phyloP scores from a whole-genome alignment of 2,329 filamentous ascomycete species.

The Fusarium coffeatum region DNA sequence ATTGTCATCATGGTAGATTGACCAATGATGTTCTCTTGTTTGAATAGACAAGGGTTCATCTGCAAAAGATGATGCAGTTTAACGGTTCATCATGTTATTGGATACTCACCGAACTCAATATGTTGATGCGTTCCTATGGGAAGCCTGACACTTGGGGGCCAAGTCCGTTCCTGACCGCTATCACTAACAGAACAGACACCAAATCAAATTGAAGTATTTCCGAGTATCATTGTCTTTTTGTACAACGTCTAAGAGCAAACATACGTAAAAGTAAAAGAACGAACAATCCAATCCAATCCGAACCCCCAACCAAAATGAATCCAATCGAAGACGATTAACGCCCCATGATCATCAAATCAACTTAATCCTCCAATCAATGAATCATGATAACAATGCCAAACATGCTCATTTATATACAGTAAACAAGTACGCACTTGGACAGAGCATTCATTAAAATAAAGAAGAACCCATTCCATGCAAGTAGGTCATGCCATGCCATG shows the following conservation, averaged over 20 bases:
- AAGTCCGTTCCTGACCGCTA: background rate
- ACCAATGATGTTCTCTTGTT: conserved; percentile 19
- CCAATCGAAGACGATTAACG: conserved; percentile 24
- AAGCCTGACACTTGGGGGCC: conserved; percentile 9
- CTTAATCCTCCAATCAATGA: conserved; percentile 19
- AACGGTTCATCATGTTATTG: conserved; percentile 24
- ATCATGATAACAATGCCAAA: conserved; percentile 25
- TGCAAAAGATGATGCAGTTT: conserved; percentile 4
- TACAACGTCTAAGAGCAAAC: conserved; percentile 30
- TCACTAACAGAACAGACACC: background rate
- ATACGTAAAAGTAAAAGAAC: conserved; percentile 7
- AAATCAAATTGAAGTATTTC: background rate
- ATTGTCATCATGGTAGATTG: conserved; percentile 4
- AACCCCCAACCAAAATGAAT: conserved; percentile 15
- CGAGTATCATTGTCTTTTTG: conserved; percentile 31
- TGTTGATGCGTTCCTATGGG: conserved; percentile 13
- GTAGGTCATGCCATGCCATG: conserved; percentile 25
- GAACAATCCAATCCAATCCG: conserved; percentile 21
- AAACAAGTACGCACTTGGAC: conserved; percentile 24
- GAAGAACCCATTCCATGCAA: conserved; percentile 19
- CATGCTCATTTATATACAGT: conserved; percentile 4
- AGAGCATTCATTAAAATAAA: conserved; percentile 18
- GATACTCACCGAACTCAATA: conserved; percentile 8
- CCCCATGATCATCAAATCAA: conserved; percentile 8
- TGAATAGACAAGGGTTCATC: conserved; percentile 14